Conservation (phyloP, 1,284 basidiomycete species). For the Tilletia indica region DNA sequence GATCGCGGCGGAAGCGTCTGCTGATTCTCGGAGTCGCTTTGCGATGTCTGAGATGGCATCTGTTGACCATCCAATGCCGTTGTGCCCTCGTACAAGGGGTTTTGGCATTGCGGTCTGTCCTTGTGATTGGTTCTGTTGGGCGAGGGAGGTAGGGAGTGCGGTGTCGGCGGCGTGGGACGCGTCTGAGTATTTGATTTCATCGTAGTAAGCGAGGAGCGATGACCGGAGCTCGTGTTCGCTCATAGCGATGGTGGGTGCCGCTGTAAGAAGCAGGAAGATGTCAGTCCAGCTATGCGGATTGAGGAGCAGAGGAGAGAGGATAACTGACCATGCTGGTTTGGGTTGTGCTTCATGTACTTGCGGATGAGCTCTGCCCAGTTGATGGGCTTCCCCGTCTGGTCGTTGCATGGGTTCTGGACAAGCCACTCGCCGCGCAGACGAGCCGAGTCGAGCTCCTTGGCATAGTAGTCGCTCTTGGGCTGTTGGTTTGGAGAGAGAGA, state of each 20-base stretch:
- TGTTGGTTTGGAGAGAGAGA: conserved; percentile 16
- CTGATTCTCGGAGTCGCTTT: conserved; percentile 33
- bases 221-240: conserved; percentile 41
- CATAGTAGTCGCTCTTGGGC: conserved; percentile 45
- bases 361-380: conserved; percentile 54
- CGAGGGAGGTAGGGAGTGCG: conserved; percentile 24
- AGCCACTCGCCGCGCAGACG: conserved; percentile 47
- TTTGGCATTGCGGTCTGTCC: conserved; percentile 39
- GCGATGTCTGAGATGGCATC: conserved; percentile 29
- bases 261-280: conserved; percentile 18
- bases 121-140: conserved; percentile 20
- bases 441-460: conserved; percentile 48
- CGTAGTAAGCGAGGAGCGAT: conserved; percentile 30
- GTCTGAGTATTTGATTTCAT: conserved; percentile 36
- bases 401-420: conserved; percentile 31
- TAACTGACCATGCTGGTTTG: conserved; percentile 32
- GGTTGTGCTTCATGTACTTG: conserved; percentile 56
- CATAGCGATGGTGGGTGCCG: conserved; percentile 29
- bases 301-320: neutral
- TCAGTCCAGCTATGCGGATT: neutral
- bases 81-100: conserved; percentile 26
- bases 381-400: conserved; percentile 20
- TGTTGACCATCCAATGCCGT: conserved; percentile 41
- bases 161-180: conserved; percentile 38
- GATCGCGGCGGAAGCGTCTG: conserved; percentile 4